phyloP scores from a whole-genome alignment of 2,329 filamentous ascomycete species.

The Akanthomyces uredinophilus region DNA sequence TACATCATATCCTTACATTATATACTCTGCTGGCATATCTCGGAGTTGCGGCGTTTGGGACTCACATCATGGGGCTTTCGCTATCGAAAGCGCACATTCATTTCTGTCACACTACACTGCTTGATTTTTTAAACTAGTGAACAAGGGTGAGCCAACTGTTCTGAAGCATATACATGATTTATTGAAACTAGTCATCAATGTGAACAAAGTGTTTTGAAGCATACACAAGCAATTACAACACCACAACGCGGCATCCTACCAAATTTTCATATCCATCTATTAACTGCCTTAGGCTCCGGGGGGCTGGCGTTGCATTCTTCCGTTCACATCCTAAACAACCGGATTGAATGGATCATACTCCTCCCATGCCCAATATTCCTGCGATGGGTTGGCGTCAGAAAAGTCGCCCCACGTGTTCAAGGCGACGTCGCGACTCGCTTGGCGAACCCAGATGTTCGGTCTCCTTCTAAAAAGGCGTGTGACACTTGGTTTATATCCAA shows the following conservation, averaged over 20 bases:
- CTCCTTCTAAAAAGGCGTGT: conserved; percentile 19
- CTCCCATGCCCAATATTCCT: conserved; percentile 11
- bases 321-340: not conserved
- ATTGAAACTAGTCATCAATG: no score
- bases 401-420: conserved; percentile 24
- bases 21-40: conserved; percentile 8
- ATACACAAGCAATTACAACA: not conserved
- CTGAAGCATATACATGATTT: no score
- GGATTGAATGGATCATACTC: conserved; percentile 10
- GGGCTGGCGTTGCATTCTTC: not conserved
- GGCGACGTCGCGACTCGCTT: conserved; percentile 2
- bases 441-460: conserved; percentile 20
- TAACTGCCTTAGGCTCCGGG: not conserved
- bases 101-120: not conserved
- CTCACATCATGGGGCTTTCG: not conserved
- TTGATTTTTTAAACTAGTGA: not conserved
- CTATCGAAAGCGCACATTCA: not conserved
- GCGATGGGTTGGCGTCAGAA: not conserved
- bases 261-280: not conserved
- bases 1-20: not conserved
- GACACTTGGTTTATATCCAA: conserved; percentile 19
- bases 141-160: not conserved
- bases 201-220: no score
- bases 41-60: conserved; percentile 8
- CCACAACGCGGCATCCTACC: not conserved